These are phyloP conservation scores for Turritis glabra DNA, from an alignment of 345 rosid species.

Conservation along the genomic window DNA sequence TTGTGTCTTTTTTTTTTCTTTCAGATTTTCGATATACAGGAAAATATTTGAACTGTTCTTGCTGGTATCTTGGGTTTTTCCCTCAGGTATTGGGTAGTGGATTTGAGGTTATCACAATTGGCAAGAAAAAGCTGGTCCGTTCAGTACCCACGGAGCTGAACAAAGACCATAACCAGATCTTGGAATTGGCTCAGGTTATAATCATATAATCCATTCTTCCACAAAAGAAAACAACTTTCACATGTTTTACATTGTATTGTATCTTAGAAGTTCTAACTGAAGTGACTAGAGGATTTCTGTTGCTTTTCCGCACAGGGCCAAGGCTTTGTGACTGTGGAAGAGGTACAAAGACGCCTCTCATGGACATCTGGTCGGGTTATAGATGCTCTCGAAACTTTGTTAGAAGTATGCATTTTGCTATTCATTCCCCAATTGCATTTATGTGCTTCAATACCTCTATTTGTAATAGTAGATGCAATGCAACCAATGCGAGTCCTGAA, in stretches of 20 bases:
- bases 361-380: constrained; percentile 88
- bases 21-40: neutral
- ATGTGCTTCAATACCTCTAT: neutral
- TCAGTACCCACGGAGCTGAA: constrained; percentile 93
- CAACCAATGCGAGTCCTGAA: constrained; percentile 34
- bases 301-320: constrained; percentile 53
- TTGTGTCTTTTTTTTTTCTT: neutral
- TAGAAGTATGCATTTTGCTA: constrained; percentile 52
- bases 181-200: constrained; percentile 80
- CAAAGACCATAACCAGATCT: constrained; percentile 89
- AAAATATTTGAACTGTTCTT: neutral
- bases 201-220: neutral
- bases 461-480: neutral
- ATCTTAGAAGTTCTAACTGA: neutral
- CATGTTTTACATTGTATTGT: neutral
- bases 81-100: constrained; percentile 80
- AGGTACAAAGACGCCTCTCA: constrained; percentile 67
- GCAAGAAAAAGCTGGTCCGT: constrained; percentile 84
- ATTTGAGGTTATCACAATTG: constrained; percentile 85
- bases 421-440: neutral
- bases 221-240: neutral
- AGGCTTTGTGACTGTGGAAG: constrained; percentile 86
- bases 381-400: constrained; percentile 74
- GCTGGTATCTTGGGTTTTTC: neutral
- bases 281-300: neutral